Evolutionary conservation across 208 protist species (phyloP).

Genomic region (Crithidia acanthocephali): DNA sequence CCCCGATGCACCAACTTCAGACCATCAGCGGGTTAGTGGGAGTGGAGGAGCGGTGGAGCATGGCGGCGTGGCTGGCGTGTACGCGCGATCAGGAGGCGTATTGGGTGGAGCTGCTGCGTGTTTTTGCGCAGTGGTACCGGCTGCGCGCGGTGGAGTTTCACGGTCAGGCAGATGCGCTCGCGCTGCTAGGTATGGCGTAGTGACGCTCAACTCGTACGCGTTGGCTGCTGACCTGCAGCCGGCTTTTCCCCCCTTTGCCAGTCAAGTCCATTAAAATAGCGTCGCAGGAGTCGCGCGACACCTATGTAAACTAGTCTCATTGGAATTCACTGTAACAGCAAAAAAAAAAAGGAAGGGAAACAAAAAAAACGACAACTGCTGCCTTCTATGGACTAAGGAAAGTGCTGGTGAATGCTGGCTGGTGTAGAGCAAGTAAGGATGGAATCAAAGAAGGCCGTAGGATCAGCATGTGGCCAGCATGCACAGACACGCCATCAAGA

Average conservation of each 20-base stretch:
- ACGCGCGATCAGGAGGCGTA: constrained; percentile 37
- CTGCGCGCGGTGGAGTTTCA: constrained; percentile 64
- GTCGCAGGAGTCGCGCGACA: background rate
- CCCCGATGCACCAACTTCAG: constrained; percentile 12
- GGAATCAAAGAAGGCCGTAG: no score
- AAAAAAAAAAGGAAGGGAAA: background rate
- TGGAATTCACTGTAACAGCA: no score
- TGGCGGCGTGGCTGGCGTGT: constrained; percentile 55
- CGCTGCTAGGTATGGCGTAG: constrained; percentile 13
- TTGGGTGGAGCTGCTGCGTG: constrained; percentile 52
- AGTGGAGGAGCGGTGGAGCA: constrained; percentile 16
- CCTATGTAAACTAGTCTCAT: background rate
- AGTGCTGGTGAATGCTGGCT: no score
- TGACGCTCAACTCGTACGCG: no score
- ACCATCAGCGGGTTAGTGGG: background rate
- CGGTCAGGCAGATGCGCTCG: background rate
- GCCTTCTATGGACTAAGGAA: no score
- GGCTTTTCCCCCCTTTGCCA: no score
- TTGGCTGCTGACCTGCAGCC: no score
- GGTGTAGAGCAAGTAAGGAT: no score
- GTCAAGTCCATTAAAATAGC: background rate
- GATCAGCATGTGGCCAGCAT: no score
- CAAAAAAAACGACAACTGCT: no score
- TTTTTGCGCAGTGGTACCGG: constrained; percentile 85
- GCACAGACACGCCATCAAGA: no score